Conservation (phyloP, 305 asterid species). For the Fraxinus albicans region DNA sequence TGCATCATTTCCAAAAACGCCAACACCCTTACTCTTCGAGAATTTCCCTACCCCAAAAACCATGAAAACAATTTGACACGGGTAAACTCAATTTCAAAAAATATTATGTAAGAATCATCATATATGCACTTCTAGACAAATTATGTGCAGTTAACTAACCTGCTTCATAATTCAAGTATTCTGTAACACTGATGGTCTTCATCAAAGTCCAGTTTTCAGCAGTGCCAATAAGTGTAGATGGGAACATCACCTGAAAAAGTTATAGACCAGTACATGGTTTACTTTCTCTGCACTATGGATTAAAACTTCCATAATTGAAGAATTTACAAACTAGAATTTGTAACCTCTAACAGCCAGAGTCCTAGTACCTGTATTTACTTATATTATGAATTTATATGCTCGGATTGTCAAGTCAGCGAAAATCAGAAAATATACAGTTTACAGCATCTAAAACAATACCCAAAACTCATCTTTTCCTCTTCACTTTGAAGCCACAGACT, state of each 20-base stretch:
- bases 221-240: constrained; percentile 89
- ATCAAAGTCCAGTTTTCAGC: constrained; percentile 94
- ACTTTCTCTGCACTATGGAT: neutral
- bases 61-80: neutral
- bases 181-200: constrained; percentile 97
- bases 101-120: neutral
- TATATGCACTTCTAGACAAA: neutral
- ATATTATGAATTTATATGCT: neutral
- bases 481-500: neutral
- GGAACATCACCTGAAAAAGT: constrained; percentile 79
- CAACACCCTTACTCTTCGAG: constrained; percentile 89
- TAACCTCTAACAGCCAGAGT: neutral
- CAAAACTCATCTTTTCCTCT: neutral
- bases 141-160: constrained; percentile 36
- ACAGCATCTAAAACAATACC: neutral
- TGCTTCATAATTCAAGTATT: constrained; percentile 92
- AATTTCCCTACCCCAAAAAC: constrained; percentile 58
- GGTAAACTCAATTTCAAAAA: constrained; percentile 5
- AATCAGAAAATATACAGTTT: neutral
- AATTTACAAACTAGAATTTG: neutral
- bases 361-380: neutral
- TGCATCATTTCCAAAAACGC: constrained; percentile 95
- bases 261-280: neutral
- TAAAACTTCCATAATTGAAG: neutral
- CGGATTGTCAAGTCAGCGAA: neutral